Base-by-base conservation (phyloP, 2,329 filamentous ascomycete species). In the Colletotrichum magnum region DNA sequence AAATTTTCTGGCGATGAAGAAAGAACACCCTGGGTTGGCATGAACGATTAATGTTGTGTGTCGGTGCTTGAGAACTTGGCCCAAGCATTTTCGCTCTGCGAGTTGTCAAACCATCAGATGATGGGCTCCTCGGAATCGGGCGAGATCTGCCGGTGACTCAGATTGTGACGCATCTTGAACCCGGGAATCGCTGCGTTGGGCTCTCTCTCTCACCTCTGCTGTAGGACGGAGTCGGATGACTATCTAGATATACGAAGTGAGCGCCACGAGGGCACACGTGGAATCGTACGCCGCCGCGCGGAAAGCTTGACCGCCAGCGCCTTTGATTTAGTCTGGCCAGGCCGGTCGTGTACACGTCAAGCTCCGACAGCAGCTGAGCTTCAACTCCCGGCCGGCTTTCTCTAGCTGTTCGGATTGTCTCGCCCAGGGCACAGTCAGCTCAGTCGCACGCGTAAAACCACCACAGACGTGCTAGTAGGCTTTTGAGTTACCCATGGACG, bases 71-170 rank as follows among this genome's bases (percentile, higher is more conserved):
- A 32, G 51, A 62, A 21, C 50, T 26, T 51, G 58, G 47, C 47
- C 28, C 18, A 43, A 61, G 21, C 47, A 60, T 41, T 13, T 24
- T 24, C 21, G 12, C 7, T 10, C 12, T 36, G 32, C 32, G 10
- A 36, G 7, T 36, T 62, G 58, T 53, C 48, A 62, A 62, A 54
- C 39, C 48, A 54, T 62, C 50, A 7, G 59, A 62, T 45, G 50
- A 54, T 39, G 39, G 12, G 39, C 36, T n/a, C 59, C n/a, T 60
- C 21, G 26, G 16, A 15, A 52, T 62, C 50, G 36, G 36, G 21
- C 26, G 48, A 53, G 39, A 45, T 62, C 39, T 32, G n/a, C 16
- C 10, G 48, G 21, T 15, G n/a, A 47, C 6, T 7, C 6, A 18
- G 10, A 36, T 54, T 54, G 10, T n/a, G 26, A 36, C 24, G 13